Evolutionary conservation across 208 protist species (phyloP), one percentile per base, ranked within the genome.

Genomic region (Leishmania arabica): DNA sequence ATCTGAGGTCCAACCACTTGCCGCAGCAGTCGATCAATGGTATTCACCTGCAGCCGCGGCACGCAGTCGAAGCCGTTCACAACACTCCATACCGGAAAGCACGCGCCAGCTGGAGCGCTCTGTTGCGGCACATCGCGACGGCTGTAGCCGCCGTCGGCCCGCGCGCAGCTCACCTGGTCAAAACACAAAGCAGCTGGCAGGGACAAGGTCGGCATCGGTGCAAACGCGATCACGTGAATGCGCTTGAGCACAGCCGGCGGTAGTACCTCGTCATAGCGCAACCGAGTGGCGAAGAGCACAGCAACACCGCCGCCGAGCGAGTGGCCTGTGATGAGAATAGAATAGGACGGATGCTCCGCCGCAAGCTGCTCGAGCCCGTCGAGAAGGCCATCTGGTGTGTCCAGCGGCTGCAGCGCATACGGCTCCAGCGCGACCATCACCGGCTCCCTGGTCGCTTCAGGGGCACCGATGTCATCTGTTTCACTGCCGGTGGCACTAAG

Each of bases 251-350:
- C 62, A 51, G 85, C 78, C 45, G 64, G 74, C 0, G 77, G 66
- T 13, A 91, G 75, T 1, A 77, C 47, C 17, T 73, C 54, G 53
- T 91, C 85, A 60, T 86, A 37, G 27, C 86, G 79, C 7, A 91
- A 82, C 15, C 91, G 88, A 1, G 87, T 89, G n/a, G 86, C 89
- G 68, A 95, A 91, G 51, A 95, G 87, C 68, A 90, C 83, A 24
- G 90, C 88, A 37, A 92, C 80, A 3, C 88, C 91, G 13, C 88
- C 91, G n/a, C 91, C 91, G 21, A 95, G 88, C n/a, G 88, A 92
- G 83, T 95, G 91, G 9, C 91, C 91, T 3, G 91, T 95, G 80
- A 93, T 82, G 78, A 93, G 60, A 64, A 95, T 87, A n/a, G 78
- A 53, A 79, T 93, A 95, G 11, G 82, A 78, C 5, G 91, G 88